These are phyloP conservation scores for Spinellus fusiger DNA, from an alignment of 192 early-diverging fungal species.

Conservation along the genomic window DNA sequence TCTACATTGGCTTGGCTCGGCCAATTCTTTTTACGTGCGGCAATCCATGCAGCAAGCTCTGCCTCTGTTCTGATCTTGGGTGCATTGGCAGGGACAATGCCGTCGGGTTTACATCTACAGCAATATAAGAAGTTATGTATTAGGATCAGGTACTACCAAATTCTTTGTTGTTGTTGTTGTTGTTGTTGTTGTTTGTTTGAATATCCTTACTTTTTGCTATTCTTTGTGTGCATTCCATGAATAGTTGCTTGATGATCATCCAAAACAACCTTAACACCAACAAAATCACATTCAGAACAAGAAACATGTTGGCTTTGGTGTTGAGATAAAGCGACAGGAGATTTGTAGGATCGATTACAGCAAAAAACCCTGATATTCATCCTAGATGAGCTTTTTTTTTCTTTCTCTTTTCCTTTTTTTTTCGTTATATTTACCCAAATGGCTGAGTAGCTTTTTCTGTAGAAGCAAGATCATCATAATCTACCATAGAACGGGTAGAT, in stretches of 20 bases:
- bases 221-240: constrained; percentile 1
- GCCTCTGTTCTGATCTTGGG: constrained; percentile 55
- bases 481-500: neutral
- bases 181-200: neutral
- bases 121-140: neutral
- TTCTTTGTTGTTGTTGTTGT: neutral
- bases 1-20: constrained; percentile 66
- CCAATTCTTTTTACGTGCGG: constrained; percentile 70
- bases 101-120: constrained; percentile 9
- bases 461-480: constrained; percentile 9
- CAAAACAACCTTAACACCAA: constrained; percentile 3
- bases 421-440: neutral
- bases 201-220: constrained; percentile 11
- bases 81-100: constrained; percentile 24
- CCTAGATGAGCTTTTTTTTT: neutral
- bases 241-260: constrained; percentile 1
- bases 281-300: constrained; percentile 5
- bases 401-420: neutral
- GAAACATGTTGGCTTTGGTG: constrained; percentile 20
- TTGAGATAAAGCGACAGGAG: constrained; percentile 4
- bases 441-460: neutral
- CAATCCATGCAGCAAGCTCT: constrained; percentile 80
- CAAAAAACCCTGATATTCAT: neutral
- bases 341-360: constrained; percentile 12
- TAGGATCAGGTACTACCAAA: neutral